Base-by-base conservation (phyloP, 2,329 filamentous ascomycete genomes). In the Raffaelea albimanens region DNA sequence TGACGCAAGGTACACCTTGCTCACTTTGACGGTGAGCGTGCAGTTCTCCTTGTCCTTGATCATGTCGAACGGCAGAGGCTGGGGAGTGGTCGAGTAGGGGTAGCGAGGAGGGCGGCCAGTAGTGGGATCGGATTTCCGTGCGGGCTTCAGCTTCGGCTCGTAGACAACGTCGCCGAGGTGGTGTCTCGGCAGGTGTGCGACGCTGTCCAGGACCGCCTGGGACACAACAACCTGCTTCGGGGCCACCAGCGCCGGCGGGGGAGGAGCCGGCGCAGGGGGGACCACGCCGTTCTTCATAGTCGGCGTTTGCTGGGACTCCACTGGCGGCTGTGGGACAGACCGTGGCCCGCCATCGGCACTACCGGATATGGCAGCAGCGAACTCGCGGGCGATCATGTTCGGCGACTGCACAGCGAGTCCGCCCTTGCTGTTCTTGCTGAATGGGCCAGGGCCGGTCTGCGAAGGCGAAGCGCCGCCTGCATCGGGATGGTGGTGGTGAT, bases 91-190 rank as follows among this genome's bases (percentile, higher is more conserved):
- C 5, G 57, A 49, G 53, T 57, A 67, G 1, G 61, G 56, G 43
- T 55, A 55, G 22, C 61, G 61, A 3, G 63, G 62, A 1, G 61
- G 63, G 0, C 62, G 57, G 19, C 61, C 62, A 68, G 50, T 89
- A 77, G 62, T 73, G 62, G 53, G 72, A 71, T 54, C 69, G 11
- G 73, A 62, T 13, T 76, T 58, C 10, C 75, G 67, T 4, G 69
- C 67, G 0, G 76, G 67, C 53, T 70, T 75, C 4, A 95, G 70
- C 5, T 70, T 75, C 1, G 87, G 79, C 44, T 84, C 75, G 61
- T 97, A 97, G 14, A 95, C 71, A 4, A 87, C 84, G 49, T 88
- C 87, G 31, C 91, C 91, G 2, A 97, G 76, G 60, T 96, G 89
- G 47, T 80, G 76, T 10, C 89, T 83, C 9, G 87, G 85, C 18